Conservation (phyloP, 2,329 filamentous ascomycete genomes). For the Sclerotinia trifoliorum region DNA sequence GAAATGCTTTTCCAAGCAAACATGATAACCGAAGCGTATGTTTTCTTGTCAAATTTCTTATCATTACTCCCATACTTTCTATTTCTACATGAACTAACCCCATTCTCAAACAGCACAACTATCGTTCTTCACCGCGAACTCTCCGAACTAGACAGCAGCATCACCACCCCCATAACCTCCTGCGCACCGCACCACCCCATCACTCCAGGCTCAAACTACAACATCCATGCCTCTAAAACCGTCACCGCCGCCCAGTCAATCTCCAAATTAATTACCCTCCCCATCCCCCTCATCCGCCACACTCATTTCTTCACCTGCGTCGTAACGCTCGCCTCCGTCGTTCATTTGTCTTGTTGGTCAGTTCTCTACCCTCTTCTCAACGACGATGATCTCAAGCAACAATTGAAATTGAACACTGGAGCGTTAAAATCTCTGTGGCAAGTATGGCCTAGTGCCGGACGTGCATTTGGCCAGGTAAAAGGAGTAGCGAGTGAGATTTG, state of each 20-base stretch:
- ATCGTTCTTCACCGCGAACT: conserved; percentile 79
- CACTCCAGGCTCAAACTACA: conserved; percentile 32
- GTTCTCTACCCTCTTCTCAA: conserved; percentile 42
- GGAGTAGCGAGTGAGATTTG: conserved; percentile 76
- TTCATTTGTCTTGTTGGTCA: conserved; percentile 78
- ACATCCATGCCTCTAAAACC: conserved; percentile 71
- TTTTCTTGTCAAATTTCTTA: not conserved
- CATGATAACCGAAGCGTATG: conserved; percentile 63
- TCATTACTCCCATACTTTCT: not conserved
- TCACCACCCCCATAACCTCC: conserved; percentile 57
- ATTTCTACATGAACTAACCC: conserved; percentile 11
- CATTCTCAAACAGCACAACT: conserved; percentile 47
- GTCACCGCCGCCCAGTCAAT: conserved; percentile 77
- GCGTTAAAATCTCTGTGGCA: conserved; percentile 36
- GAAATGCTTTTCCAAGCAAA: conserved; percentile 91
- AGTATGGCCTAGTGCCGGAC: conserved; percentile 43
- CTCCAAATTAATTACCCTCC: conserved; percentile 70
- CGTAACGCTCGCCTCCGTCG: conserved; percentile 73
- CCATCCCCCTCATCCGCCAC: conserved; percentile 68
- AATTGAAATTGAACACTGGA: conserved; percentile 68
- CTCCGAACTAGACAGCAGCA: conserved; percentile 68
- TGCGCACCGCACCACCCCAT: conserved; percentile 56
- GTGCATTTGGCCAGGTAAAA: conserved; percentile 74
- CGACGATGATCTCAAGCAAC: conserved; percentile 68
- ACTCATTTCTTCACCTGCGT: conserved; percentile 84